These are phyloP conservation scores for Huntiella savannae DNA, from an alignment of 2,329 filamentous ascomycete species.

Conservation along the genomic window DNA sequence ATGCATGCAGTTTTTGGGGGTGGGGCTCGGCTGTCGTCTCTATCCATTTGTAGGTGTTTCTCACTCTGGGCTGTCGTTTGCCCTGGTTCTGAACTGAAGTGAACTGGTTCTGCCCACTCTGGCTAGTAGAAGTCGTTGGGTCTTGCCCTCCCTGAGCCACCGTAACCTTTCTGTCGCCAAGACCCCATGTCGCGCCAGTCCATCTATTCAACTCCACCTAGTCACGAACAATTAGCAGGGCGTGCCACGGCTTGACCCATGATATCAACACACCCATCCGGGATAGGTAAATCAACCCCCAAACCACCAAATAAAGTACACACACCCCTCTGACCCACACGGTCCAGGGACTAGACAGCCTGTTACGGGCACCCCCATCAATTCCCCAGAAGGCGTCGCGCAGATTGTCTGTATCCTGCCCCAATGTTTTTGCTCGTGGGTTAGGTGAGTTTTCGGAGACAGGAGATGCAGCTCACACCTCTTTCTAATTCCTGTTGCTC, in stretches of 20 bases:
- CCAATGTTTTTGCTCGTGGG: slow-evolving; percentile 13
- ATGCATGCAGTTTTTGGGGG: too few relatives aligned
- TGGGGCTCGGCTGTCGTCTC: too few relatives aligned
- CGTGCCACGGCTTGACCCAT: not conserved
- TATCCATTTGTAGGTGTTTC: too few relatives aligned
- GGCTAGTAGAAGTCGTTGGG: not conserved
- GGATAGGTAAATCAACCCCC: slow-evolving; percentile 4
- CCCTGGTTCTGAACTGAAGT: too few relatives aligned
- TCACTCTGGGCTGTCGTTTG: too few relatives aligned
- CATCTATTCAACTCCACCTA: not conserved
- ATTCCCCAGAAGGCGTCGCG: slow-evolving; percentile 5
- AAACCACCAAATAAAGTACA: slow-evolving; percentile 11
- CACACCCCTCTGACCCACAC: slow-evolving; percentile 1
- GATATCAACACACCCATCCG: slow-evolving; percentile 2
- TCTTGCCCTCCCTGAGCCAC: not conserved
- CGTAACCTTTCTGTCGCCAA: slow-evolving; percentile 1
- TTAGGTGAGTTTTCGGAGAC: slow-evolving; percentile 12
- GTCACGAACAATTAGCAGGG: not conserved
- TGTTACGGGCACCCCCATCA: slow-evolving; percentile 10
- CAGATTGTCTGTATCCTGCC: slow-evolving; percentile 7
- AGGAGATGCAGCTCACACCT: slow-evolving; percentile 12
- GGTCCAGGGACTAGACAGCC: slow-evolving; percentile 3
- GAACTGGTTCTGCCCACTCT: too few relatives aligned
- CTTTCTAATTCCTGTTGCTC: slow-evolving; percentile 12
- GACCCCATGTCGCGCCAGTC: slow-evolving; percentile 7